Evolutionary conservation across 352 stramenopile genomes (phyloP), one percentile per base, ranked within the genome.

Genomic region (Pythium dissimile): DNA sequence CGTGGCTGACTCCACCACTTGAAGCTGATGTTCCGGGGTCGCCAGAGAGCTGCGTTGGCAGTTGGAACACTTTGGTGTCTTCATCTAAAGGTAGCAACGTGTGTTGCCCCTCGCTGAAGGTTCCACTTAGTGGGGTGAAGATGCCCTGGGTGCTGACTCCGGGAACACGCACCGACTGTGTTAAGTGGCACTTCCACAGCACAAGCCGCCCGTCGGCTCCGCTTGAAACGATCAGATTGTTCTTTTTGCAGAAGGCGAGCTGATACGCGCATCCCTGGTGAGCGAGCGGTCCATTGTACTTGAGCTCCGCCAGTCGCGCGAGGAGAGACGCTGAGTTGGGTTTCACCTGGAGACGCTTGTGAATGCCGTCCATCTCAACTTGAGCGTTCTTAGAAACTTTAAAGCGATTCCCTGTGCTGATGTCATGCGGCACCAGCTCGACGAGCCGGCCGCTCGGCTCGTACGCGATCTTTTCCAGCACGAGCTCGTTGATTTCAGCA

Each of bases 341-440:
- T 27, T 80, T 69, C 12, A 84, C 24, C 9, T 63, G 63, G 16
- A 87, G 70, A 18, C 65, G 62, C 38, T 87, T 82, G 18, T 66
- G 54, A 12, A 90, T 58, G 8, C 65, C 64, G 39, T 86, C 73
- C 32, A 90, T 80, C 38, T 90, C 77, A 2, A 63, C 45, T 50
- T 87, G 80, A 20, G 64, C 53, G 48, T 83, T 69, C 23, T 77
- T 78, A 3, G 74, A 67, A 1, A 86, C 21, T 38, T 90, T 88
- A 61, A 85, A 90, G 0, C 73, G 69, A 61, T 83, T 86, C 0
- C 77, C 80, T 12, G 80, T 88, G 28, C 81, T 74, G 39, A 75
- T 62, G 16, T 90, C 74, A 42, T 86, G 77, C 1, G 80, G 80
- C 3, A 88, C 70, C 5, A 88, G 43, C 31, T 88, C 77, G 3